These are phyloP conservation scores for Penicillium sp. DNA, from an alignment of 2,329 filamentous ascomycete species.

Conservation along the genomic window DNA sequence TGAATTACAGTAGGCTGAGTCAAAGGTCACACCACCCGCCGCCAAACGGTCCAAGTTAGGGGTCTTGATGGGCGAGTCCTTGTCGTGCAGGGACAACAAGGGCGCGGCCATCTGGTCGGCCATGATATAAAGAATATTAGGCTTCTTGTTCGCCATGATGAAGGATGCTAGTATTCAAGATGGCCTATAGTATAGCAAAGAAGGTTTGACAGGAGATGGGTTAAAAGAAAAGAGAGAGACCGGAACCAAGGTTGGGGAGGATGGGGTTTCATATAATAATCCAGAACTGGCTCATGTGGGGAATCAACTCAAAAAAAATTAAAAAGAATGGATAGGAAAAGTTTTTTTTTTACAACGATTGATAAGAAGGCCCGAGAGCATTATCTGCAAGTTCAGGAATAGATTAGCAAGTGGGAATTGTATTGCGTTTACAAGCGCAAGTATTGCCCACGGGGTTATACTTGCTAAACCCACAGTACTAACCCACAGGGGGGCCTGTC, in stretches of 20 bases:
- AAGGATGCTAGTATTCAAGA: background rate
- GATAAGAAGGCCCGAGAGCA: conserved; percentile 2
- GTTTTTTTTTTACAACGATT: background rate
- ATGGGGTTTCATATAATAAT: conserved; percentile 19
- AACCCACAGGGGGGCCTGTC: background rate
- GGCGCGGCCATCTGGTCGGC: conserved; percentile 92
- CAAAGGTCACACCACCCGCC: conserved; percentile 79
- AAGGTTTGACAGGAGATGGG: conserved; percentile 1
- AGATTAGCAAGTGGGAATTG: background rate
- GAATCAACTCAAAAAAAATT: conserved; percentile 3
- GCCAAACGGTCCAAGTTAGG: conserved; percentile 85
- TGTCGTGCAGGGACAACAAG: conserved; percentile 87
- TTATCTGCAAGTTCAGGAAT: background rate
- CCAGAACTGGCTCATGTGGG: conserved; percentile 16
- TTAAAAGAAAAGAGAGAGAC: conserved; percentile 4
- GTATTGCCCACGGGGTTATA: background rate
- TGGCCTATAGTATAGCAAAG: background rate
- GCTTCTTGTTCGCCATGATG: conserved; percentile 51
- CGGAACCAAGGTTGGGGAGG: conserved; percentile 4
- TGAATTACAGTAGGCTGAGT: conserved; percentile 91
- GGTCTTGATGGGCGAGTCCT: conserved; percentile 84
- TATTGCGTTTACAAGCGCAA: conserved; percentile 6
- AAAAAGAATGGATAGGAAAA: conserved; percentile 4
- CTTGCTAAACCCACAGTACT: background rate
- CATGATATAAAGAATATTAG: conserved; percentile 92